These are phyloP conservation scores for Coniochaeta ligniaria DNA, from an alignment of 2,329 filamentous ascomycete species.

Conservation along the genomic window DNA sequence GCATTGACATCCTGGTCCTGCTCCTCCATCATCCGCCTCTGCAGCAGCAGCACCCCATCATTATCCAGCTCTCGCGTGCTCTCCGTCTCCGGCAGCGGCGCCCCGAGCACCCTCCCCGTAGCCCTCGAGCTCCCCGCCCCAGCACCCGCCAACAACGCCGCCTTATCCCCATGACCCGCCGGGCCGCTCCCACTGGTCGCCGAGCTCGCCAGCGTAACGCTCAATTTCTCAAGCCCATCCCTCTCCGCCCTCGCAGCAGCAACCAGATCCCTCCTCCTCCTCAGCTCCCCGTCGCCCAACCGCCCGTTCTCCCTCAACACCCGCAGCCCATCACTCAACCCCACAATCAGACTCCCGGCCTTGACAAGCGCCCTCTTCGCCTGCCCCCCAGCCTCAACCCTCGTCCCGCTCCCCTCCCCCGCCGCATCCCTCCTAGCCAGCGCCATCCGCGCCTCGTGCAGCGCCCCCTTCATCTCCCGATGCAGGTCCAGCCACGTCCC, in stretches of 20 bases:
- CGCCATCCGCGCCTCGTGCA: conserved; percentile 60
- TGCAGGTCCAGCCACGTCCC: conserved; percentile 72
- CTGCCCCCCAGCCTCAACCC: conserved; percentile 58
- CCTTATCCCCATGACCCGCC: conserved; percentile 41
- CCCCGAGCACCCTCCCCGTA: conserved; percentile 63
- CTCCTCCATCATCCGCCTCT: conserved; percentile 65
- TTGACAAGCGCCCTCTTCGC: conserved; percentile 68
- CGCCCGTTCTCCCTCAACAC: conserved; percentile 45
- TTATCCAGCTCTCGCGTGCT: conserved; percentile 73
- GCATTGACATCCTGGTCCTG: conserved; percentile 69
- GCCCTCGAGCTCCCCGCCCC: conserved; percentile 22
- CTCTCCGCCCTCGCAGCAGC: conserved; percentile 64
- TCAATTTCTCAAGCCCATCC: conserved; percentile 67
- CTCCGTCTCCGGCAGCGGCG: conserved; percentile 66
- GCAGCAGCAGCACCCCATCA: conserved; percentile 63
- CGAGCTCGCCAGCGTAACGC: conserved; percentile 41
- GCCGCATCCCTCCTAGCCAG: conserved; percentile 63
- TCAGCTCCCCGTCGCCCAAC: conserved; percentile 68
- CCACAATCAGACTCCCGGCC: conserved; percentile 55
- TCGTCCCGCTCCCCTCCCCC: conserved; percentile 18
- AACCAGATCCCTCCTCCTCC: conserved; percentile 64
- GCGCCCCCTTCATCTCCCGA: conserved; percentile 61
- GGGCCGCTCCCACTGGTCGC: conserved; percentile 27
- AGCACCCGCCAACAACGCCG: conserved; percentile 35
- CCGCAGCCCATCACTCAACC: conserved; percentile 59